phyloP scores from a whole-genome alignment of 176 grass and related monocot species.

The Raddia guianensis region DNA sequence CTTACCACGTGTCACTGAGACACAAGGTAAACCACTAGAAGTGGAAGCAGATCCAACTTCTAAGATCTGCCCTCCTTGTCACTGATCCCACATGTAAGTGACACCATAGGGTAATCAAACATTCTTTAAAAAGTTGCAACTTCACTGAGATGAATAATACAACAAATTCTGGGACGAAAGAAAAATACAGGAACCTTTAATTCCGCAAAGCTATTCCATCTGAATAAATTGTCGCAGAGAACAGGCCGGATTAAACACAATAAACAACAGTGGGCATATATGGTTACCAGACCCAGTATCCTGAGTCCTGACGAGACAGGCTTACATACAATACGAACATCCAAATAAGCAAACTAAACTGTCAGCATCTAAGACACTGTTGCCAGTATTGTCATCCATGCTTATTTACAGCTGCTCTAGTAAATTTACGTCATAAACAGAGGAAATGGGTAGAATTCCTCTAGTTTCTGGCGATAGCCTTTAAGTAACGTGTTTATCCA shows the following conservation, averaged over 20 bases:
- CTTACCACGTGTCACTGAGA: too few relatives aligned
- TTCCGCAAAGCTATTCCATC: background rate
- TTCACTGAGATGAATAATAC: too few relatives aligned
- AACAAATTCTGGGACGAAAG: too few relatives aligned
- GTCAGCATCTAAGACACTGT: conserved; percentile 33
- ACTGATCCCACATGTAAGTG: too few relatives aligned
- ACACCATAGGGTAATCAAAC: too few relatives aligned
- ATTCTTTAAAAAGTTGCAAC: too few relatives aligned
- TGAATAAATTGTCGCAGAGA: too few relatives aligned
- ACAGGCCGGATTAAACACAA: background rate
- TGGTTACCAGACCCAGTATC: background rate
- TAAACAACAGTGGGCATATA: background rate
- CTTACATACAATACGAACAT: conserved; percentile 6
- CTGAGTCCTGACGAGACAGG: background rate
- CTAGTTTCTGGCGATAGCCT: background rate
- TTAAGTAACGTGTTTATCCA: conserved; percentile 23
- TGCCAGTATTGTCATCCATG: conserved; percentile 32
- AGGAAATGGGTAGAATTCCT: background rate
- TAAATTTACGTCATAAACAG: conserved; percentile 40
- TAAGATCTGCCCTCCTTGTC: too few relatives aligned
- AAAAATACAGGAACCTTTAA: too few relatives aligned
- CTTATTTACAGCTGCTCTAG: conserved; percentile 73
- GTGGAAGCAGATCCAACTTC: too few relatives aligned
- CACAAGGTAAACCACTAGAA: too few relatives aligned
- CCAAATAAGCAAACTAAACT: background rate